Percentiles rank a stretch among this genome's conserved stretches.
Conservation (phyloP, 2,329 filamentous ascomycete genomes). For the Aspergillus thermomutatus region DNA sequence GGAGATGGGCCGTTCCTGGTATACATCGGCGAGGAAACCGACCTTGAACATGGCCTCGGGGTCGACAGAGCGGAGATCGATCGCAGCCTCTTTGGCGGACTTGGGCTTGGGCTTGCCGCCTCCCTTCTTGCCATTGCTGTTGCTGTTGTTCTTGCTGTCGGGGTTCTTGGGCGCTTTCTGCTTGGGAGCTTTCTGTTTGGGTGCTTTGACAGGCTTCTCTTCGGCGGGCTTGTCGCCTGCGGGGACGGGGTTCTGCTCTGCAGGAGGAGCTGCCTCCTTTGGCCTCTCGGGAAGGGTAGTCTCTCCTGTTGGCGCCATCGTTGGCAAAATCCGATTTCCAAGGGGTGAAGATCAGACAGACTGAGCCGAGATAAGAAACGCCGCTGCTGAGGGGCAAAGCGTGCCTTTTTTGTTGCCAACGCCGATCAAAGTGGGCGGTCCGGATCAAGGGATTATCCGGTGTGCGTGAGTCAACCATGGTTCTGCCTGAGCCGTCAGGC, state of each 20-base stretch:
- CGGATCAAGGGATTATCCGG: background rate
- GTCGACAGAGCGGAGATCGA: slow-evolving; percentile 29
- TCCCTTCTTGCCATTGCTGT: slow-evolving; percentile 18
- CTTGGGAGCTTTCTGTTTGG: background rate
- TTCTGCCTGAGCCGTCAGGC: background rate
- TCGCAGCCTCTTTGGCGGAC: slow-evolving; percentile 46
- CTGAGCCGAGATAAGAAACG: background rate
- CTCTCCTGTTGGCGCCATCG: background rate
- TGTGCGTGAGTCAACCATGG: background rate
- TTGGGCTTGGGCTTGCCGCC: slow-evolving; percentile 31
- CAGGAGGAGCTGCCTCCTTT: background rate
- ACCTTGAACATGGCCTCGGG: slow-evolving; percentile 72
- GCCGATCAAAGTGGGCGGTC: background rate
- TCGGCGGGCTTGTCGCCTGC: background rate
- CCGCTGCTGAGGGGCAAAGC: background rate
- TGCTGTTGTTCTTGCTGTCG: slow-evolving; percentile 29
- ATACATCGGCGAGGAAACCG: slow-evolving; percentile 71
- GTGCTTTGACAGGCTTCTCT: background rate
- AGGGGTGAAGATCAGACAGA: background rate
- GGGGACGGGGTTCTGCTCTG: background rate
- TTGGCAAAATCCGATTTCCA: background rate
- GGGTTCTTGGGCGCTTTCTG: slow-evolving; percentile 22
- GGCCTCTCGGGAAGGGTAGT: background rate
- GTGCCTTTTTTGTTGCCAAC: background rate
- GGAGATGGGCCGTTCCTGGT: slow-evolving; percentile 57